Base-by-base conservation (phyloP, 768 basidiomycete genomes). In the Phaeotremella fagi region DNA sequence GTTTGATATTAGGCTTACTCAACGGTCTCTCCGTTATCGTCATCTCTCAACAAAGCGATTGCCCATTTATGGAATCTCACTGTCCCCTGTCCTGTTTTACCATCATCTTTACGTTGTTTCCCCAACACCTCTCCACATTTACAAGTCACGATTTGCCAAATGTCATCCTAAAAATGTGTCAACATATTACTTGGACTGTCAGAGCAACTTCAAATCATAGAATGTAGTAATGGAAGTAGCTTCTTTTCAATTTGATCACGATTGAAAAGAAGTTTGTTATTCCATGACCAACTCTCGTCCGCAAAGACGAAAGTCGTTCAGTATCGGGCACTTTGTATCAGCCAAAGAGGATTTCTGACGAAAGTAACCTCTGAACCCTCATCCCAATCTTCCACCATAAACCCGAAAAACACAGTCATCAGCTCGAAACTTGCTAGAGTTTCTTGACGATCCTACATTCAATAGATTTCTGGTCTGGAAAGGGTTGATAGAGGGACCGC, bases 291-390 rank as follows among this genome's bases (percentile, higher is more conserved):
- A 18, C 22, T n/a, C n/a, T n/a, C n/a, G n/a, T n/a, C n/a, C n/a
- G n/a, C n/a, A n/a, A n/a, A n/a, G n/a, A n/a, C n/a, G n/a, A n/a
- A n/a, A n/a, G n/a, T n/a, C n/a, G n/a, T n/a, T n/a, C n/a, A n/a
- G n/a, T n/a, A 66, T 95, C 71, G 92, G 92, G 88, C 87, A 41
- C 81, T 77, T 87, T 85, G 90, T 92, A 98, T 98, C 92, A 84
- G 86, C 86, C 87, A 80, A 78, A 81, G n/a, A 76, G 75, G 76
- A 64, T 35, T 38, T 48, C 45, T 55, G 29, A 33, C 20, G 15
- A n/a, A n/a, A n/a, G n/a, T n/a, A 41, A 46, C 28, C 41, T 43
- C 23, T 26, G 47, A 33, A 50, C 46, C 48, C 26, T 33, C 42
- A 31, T 44, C 68, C 61, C 60, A 50, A 12, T 22, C 20, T 45